These are phyloP conservation scores for Microsporum audouinii DNA, from an alignment of 2,329 filamentous ascomycete genomes.

Conservation along the genomic window DNA sequence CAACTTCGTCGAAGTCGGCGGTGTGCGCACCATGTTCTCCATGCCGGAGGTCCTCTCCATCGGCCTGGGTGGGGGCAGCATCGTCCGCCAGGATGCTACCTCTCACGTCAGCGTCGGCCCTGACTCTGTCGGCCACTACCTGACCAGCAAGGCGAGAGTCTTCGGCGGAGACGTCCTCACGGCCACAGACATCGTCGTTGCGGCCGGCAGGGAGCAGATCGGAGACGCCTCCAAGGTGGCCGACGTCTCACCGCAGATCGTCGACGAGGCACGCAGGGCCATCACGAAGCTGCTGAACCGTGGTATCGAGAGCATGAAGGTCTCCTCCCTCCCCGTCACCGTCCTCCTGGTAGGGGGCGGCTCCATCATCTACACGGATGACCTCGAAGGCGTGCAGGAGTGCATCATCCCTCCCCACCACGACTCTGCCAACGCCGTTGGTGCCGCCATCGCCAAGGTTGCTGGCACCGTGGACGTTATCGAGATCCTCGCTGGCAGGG, in stretches of 20 bases:
- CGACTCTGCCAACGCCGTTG: conserved; percentile 50
- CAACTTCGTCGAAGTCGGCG: conserved; percentile 51
- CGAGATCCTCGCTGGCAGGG: conserved; percentile 32
- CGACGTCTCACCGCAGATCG: conserved; percentile 14
- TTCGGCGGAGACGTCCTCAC: conserved; percentile 49
- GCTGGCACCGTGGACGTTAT: conserved; percentile 44
- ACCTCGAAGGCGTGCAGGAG: conserved; percentile 40
- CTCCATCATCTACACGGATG: conserved; percentile 40
- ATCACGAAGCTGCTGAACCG: conserved; percentile 41
- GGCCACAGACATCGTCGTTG: conserved; percentile 46
- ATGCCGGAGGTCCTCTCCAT: conserved; percentile 47
- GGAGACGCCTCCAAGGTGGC: conserved; percentile 19
- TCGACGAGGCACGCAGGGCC: conserved; percentile 20
- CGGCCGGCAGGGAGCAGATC: conserved; percentile 20
- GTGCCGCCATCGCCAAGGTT: conserved; percentile 48
- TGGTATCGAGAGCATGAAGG: conserved; percentile 47
- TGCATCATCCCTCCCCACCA: conserved; percentile 43
- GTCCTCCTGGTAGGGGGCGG: conserved; percentile 50
- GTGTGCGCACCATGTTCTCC: conserved; percentile 53
- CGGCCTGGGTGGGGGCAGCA: conserved; percentile 46
- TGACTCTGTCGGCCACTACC: conserved; percentile 50
- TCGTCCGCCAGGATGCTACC: conserved; percentile 28
- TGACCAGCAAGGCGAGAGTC: conserved; percentile 43
- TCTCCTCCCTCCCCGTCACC: conserved; percentile 41
- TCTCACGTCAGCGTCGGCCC: conserved; percentile 42